A percentile compares a stretch with the other conserved stretches of the same genome.
phyloP scores from a whole-genome alignment of 352 stramenopile species.

The Globisporangium okanoganense region DNA sequence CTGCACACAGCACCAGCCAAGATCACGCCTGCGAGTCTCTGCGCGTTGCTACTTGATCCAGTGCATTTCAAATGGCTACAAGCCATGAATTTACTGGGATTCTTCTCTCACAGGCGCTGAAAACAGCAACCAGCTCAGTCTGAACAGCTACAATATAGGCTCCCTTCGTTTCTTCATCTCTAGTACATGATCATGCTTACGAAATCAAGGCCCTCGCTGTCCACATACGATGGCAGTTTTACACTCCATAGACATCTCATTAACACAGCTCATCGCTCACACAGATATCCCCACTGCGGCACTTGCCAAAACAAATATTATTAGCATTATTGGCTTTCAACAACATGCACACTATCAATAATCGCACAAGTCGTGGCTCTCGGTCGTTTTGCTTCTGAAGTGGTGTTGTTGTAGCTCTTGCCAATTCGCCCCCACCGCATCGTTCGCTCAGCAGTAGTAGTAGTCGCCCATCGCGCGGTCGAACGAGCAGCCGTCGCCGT shows the following conservation, averaged over 20 bases:
- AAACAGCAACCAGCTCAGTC: background rate
- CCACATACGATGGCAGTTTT: no score
- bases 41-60: background rate
- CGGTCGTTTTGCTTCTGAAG: no score
- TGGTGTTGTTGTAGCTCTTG: background rate
- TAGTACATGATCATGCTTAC: background rate
- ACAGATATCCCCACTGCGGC: background rate
- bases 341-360: background rate
- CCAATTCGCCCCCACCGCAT: background rate
- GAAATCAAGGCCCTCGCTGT: no score
- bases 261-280: background rate
- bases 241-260: background rate
- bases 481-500: conserved; percentile 1
- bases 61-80: background rate
- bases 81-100: background rate
- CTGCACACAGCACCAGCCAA: conserved; percentile 89
- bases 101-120: background rate
- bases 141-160: background rate
- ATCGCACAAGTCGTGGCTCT: no score
- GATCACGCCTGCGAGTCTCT: conserved; percentile 63
- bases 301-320: background rate
- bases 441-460: background rate
- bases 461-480: background rate
- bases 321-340: background rate
- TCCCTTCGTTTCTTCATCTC: background rate